Evolutionary conservation across 2,329 filamentous ascomycete genomes (phyloP).

Genomic region (Apiospora kogelbergensis): DNA sequence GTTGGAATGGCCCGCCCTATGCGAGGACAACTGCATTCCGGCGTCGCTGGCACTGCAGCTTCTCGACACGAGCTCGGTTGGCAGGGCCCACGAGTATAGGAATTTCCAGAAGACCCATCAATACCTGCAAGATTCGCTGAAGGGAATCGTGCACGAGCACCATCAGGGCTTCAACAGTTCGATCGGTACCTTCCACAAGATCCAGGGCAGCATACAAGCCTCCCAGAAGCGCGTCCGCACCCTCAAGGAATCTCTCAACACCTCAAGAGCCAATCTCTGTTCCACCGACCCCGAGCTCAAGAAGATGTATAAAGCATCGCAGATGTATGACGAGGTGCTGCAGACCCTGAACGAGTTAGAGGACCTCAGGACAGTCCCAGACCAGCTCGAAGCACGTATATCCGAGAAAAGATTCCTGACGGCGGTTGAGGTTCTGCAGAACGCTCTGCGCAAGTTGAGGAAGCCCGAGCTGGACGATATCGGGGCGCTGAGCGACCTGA

Average conservation of each 20-base stretch:
- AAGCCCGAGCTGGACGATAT: conserved; percentile 90
- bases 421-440: conserved; percentile 89
- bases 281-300: conserved; percentile 88
- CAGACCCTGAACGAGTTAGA: conserved; percentile 83
- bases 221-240: conserved; percentile 83
- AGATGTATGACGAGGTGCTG: conserved; percentile 87
- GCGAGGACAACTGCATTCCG: conserved; percentile 81
- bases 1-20: conserved; percentile 90
- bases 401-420: conserved; percentile 94
- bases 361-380: conserved; percentile 83
- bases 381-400: conserved; percentile 90
- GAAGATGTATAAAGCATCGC: conserved; percentile 82
- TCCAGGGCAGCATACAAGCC: conserved; percentile 86
- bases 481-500: conserved; percentile 81
- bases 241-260: conserved; percentile 79
- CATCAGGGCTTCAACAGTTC: conserved; percentile 99
- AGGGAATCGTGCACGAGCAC: conserved; percentile 95
- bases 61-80: conserved; percentile 90
- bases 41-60: conserved; percentile 94
- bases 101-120: conserved; percentile 82
- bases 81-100: conserved; percentile 82
- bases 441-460: conserved; percentile 78
- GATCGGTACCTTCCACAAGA: conserved; percentile 98
- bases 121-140: conserved; percentile 89
- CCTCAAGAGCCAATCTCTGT: conserved; percentile 78